A percentile compares a stretch with the other conserved stretches of the same genome.
phyloP scores from a whole-genome alignment of 1,139 yeast genomes.

The Candida glucosophila region DNA sequence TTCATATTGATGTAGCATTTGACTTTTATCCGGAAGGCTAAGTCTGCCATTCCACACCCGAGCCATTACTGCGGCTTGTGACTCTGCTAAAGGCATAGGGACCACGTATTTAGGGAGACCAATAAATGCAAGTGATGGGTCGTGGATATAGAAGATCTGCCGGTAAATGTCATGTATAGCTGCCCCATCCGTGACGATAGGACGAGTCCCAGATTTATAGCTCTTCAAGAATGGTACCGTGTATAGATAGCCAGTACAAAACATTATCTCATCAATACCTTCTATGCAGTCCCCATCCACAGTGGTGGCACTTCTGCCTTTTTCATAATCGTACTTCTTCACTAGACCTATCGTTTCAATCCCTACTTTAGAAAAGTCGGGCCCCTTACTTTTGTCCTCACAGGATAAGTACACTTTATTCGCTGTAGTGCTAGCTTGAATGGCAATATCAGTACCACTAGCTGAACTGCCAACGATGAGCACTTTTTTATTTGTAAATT shows the following conservation, averaged over 20 bases:
- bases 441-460: constrained; percentile 40
- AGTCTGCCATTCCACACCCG: constrained; percentile 33
- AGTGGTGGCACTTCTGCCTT: constrained; percentile 18
- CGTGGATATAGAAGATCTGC: constrained; percentile 37
- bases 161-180: constrained; percentile 27
- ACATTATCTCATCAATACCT: constrained; percentile 30
- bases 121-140: constrained; percentile 33
- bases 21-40: constrained; percentile 22
- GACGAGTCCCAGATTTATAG: constrained; percentile 13
- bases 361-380: constrained; percentile 2
- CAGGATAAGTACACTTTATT: constrained; percentile 27
- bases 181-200: constrained; percentile 22
- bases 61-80: constrained; percentile 37
- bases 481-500: constrained; percentile 29
- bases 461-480: constrained; percentile 40
- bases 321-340: constrained; percentile 17
- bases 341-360: constrained; percentile 20
- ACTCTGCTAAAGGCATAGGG: constrained; percentile 42
- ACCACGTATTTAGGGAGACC: constrained; percentile 32
- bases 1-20: constrained; percentile 18
- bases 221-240: constrained; percentile 32
- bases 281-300: constrained; percentile 15
- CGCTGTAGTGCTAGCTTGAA: constrained; percentile 33
- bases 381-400: constrained; percentile 3
- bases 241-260: constrained; percentile 44